phyloP scores from a whole-genome alignment of 2,329 filamentous ascomycete species.

The Nigrospora oryzae region DNA sequence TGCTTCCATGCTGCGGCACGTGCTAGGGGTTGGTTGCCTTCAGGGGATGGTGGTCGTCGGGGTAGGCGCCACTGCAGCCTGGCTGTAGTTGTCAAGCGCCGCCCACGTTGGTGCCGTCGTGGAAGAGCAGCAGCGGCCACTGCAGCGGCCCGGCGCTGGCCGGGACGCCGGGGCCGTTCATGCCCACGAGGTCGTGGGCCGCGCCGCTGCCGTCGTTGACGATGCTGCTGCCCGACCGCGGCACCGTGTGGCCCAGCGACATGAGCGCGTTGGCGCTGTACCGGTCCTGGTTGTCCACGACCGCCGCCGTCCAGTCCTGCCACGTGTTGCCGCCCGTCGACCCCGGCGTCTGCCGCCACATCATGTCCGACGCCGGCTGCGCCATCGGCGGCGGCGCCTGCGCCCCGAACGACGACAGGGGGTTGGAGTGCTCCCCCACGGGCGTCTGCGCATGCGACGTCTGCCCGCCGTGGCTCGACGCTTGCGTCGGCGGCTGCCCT shows the following conservation, averaged over 20 bases:
- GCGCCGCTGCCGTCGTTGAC: constrained; percentile 11
- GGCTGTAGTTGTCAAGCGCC: neutral
- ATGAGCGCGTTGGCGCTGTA: constrained; percentile 41
- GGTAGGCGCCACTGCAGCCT: too few relatives aligned
- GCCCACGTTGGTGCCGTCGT: constrained; percentile 16
- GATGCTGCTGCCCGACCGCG: constrained; percentile 6
- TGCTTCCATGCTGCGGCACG: too few relatives aligned
- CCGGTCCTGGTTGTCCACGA: constrained; percentile 39
- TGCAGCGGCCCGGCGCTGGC: constrained; percentile 16
- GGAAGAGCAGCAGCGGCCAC: constrained; percentile 21
- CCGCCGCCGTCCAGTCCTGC: constrained; percentile 46
- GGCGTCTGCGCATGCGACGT: constrained; percentile 10
- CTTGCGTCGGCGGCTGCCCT: constrained; percentile 9
- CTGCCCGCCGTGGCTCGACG: neutral
- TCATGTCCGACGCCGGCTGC: constrained; percentile 12
- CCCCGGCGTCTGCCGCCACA: constrained; percentile 19
- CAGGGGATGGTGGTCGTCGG: too few relatives aligned
- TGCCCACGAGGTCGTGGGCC: constrained; percentile 11
- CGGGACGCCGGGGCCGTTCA: constrained; percentile 2
- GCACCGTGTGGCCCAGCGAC: constrained; percentile 27
- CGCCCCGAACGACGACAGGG: constrained; percentile 17
- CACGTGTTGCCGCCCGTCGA: constrained; percentile 33
- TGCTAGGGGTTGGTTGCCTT: too few relatives aligned
- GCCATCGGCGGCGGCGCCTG: constrained; percentile 19
- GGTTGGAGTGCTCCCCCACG: constrained; percentile 13